Evolutionary conservation across 2,329 filamentous ascomycete genomes (phyloP).

Genomic region (Aspergillus intermedius): DNA sequence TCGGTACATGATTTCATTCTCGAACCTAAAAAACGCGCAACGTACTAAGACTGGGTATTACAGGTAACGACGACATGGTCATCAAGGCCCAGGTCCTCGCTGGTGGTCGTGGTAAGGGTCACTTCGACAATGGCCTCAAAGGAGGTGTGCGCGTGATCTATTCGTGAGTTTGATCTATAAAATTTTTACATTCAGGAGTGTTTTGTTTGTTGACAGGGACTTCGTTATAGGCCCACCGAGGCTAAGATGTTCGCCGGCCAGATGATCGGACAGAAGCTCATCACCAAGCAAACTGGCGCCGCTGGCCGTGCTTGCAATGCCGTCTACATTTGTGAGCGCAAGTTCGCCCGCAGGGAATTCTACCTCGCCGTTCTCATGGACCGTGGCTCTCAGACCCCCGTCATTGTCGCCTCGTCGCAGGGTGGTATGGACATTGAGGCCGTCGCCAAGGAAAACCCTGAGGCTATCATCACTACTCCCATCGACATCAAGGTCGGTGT

Average conservation of each 20-base stretch:
- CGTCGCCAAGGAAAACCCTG: conserved; percentile 94
- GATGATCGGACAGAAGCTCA: conserved; percentile 99
- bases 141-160: conserved; percentile 98
- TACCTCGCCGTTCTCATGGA: conserved; percentile 99
- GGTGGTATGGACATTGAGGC: conserved; percentile 99
- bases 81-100: conserved; percentile 99
- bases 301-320: conserved; percentile 89
- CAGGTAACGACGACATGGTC: conserved; percentile 84
- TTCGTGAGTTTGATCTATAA: conserved; percentile 52
- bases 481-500: conserved; percentile 93
- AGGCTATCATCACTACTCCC: conserved; percentile 88
- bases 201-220: conserved; percentile 6
- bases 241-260: conserved; percentile 97
- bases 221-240: conserved; percentile 59
- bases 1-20: conserved; percentile 51
- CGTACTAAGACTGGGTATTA: conserved; percentile 13
- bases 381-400: conserved; percentile 78
- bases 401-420: conserved; percentile 96
- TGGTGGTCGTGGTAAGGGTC: conserved; percentile 94
- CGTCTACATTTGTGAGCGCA: conserved; percentile 99
- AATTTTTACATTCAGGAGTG: not conserved
- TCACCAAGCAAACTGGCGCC: conserved; percentile 98
- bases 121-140: conserved; percentile 97
- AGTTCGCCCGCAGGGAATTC: conserved; percentile 97
- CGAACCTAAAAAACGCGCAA: conserved; percentile 1